These are phyloP conservation scores for Saccharomyces hybrid DNA, from an alignment of 1,139 yeast species.

Conservation along the genomic window DNA sequence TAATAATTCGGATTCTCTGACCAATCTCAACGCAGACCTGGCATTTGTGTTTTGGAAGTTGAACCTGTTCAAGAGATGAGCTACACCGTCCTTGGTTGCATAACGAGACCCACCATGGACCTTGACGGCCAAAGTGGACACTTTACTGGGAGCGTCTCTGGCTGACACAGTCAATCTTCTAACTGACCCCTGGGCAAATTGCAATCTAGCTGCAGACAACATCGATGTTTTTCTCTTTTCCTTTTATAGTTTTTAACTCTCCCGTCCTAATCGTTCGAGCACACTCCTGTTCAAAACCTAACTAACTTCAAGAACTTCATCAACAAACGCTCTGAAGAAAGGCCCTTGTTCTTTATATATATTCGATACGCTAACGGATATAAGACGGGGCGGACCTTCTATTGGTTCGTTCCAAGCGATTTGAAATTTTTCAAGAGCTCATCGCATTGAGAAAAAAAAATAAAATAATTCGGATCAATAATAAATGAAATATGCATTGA, in stretches of 20 bases:
- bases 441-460: neutral
- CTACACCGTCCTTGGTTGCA: constrained; percentile 67
- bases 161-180: constrained; percentile 38
- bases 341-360: constrained; percentile 1
- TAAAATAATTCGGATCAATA: neutral
- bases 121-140: constrained; percentile 71
- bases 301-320: neutral
- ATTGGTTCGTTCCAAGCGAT: constrained; percentile 4
- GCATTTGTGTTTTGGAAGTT: constrained; percentile 76
- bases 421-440: neutral
- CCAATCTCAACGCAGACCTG: constrained; percentile 86
- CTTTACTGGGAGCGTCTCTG: constrained; percentile 42
- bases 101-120: constrained; percentile 84
- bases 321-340: neutral
- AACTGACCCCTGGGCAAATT: constrained; percentile 20
- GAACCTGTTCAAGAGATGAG: constrained; percentile 81
- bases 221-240: constrained; percentile 4
- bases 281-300: neutral
- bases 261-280: constrained; percentile 1
- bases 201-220: constrained; percentile 18
- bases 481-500: neutral
- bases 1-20: constrained; percentile 89
- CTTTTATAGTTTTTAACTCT: neutral
- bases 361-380: neutral
- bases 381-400: neutral